Evolutionary conservation across 108 stramenopile genomes (phyloP).

Genomic region (Nitzschia palea): DNA sequence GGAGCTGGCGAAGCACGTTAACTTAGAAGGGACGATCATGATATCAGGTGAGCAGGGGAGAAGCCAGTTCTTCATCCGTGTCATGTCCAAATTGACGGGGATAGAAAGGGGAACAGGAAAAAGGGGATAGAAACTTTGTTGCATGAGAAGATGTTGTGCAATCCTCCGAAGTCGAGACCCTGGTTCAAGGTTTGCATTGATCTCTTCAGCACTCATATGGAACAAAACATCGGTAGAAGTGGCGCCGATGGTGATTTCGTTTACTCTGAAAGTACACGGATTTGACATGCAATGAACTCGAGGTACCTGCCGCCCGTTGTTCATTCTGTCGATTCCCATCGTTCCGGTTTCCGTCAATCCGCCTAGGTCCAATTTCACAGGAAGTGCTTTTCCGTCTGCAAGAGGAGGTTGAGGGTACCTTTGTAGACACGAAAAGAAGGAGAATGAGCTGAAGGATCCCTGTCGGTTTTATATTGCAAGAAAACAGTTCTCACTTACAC

Average conservation of each 20-base stretch:
- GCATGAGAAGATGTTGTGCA: slow-evolving; percentile 87
- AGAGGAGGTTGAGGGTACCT: slow-evolving; percentile 83
- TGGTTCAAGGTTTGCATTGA: slow-evolving; percentile 66
- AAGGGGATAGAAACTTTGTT: slow-evolving; percentile 93
- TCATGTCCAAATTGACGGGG: slow-evolving; percentile 80
- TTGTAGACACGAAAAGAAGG: background rate
- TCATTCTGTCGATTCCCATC: slow-evolving; percentile 53
- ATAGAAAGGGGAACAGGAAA: slow-evolving; percentile 73
- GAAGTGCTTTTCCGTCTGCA: slow-evolving; percentile 47
- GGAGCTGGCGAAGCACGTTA: slow-evolving; percentile 79
- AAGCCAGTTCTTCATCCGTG: slow-evolving; percentile 64
- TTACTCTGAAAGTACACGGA: slow-evolving; percentile 85
- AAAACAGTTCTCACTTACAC: slow-evolving; percentile 67
- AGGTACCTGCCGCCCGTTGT: slow-evolving; percentile 14
- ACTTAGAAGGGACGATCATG: slow-evolving; percentile 88
- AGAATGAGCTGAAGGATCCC: too few relatives aligned
- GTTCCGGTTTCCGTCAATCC: slow-evolving; percentile 48
- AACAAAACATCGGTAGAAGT: slow-evolving; percentile 89
- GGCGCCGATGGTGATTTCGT: slow-evolving; percentile 86
- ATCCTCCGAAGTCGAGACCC: slow-evolving; percentile 81
- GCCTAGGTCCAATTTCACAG: slow-evolving; percentile 40
- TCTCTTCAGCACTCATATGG: slow-evolving; percentile 83
- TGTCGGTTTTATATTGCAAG: background rate
- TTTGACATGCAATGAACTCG: slow-evolving; percentile 90
- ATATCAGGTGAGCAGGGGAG: slow-evolving; percentile 91